Evolutionary conservation across 495 filamentous ascomycete species (phyloP).

Genomic region (Aspergillus saccharolyticus): DNA sequence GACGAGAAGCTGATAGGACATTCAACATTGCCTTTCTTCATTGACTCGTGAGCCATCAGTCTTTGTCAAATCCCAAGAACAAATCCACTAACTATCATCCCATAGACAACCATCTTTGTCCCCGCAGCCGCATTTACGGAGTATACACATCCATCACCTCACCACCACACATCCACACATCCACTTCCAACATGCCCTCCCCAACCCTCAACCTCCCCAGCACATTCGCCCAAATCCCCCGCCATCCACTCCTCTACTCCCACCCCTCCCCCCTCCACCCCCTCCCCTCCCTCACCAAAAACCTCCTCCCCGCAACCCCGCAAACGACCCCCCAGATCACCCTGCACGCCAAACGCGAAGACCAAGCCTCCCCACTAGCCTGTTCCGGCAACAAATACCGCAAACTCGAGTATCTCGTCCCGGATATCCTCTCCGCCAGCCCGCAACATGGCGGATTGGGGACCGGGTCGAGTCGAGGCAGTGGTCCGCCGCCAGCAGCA

Average conservation of each 20-base stretch:
- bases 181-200: not conserved
- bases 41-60: too few relatives aligned
- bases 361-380: conserved; percentile 34
- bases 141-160: too few relatives aligned
- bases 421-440: conserved; percentile 26
- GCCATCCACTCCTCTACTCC: conserved; percentile 29
- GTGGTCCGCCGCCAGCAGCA: not conserved
- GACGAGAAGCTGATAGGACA: too few relatives aligned
- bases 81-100: too few relatives aligned
- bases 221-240: conserved; percentile 27
- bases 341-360: conserved; percentile 37
- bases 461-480: not conserved
- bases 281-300: conserved; percentile 19
- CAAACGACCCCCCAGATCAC: conserved; percentile 17
- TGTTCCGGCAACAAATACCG: conserved; percentile 41
- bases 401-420: conserved; percentile 41
- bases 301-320: conserved; percentile 9
- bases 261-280: conserved; percentile 33
- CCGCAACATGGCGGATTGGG: conserved; percentile 5
- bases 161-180: too few relatives aligned
- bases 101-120: too few relatives aligned
- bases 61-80: too few relatives aligned
- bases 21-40: too few relatives aligned
- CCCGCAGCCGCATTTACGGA: too few relatives aligned
- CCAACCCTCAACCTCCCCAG: conserved; percentile 22